phyloP scores from a whole-genome alignment of 1,284 basidiomycete species.

The Heterobasidion irregulare region DNA sequence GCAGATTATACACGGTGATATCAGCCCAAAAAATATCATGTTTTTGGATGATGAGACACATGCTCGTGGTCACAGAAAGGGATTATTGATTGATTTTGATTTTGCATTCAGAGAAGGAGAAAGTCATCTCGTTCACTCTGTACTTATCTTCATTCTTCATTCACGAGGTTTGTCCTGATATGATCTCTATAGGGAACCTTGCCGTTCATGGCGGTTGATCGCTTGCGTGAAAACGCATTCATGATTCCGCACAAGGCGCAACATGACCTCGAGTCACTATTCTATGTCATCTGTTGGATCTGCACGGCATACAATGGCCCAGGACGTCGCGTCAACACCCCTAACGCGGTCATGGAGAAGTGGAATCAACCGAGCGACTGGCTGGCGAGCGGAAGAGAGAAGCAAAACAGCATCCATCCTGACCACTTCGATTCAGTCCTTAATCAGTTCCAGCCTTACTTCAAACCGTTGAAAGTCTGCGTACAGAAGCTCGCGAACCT shows the following conservation, averaged over 20 bases:
- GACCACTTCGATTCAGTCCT: too few species aligned
- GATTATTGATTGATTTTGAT: background rate
- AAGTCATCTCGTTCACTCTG: too few species aligned
- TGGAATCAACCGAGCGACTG: too few species aligned
- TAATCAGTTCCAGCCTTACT: too few species aligned
- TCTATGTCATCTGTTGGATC: background rate
- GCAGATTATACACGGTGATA: background rate
- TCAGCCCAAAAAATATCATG: background rate
- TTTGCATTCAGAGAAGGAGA: background rate
- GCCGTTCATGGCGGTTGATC: background rate
- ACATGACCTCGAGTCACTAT: background rate
- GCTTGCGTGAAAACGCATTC: background rate
- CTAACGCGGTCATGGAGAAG: background rate
- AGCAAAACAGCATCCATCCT: too few species aligned
- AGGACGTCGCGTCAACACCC: background rate
- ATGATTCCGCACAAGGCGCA: background rate
- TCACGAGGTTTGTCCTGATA: too few species aligned
- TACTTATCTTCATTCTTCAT: too few species aligned
- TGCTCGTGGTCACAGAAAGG: background rate
- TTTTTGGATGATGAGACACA: background rate
- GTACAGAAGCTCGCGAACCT: too few species aligned
- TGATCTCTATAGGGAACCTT: background rate
- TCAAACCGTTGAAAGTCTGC: too few species aligned
- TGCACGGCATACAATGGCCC: background rate
- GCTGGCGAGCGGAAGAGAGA: too few species aligned